Base-by-base conservation (phyloP, 345 rosid genomes). In the Brassica nigra region DNA sequence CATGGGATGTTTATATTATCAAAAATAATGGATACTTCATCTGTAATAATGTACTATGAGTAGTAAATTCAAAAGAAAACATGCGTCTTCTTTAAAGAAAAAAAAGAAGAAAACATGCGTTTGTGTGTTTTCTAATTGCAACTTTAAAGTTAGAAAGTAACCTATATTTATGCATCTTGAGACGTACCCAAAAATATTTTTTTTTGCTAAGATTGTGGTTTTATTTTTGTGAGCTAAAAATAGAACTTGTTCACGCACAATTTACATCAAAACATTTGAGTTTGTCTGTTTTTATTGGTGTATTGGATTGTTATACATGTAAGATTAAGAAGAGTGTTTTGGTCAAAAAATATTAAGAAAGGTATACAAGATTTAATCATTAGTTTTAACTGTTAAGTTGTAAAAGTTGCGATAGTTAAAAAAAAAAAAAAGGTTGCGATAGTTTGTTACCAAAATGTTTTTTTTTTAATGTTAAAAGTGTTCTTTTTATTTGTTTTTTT, bases 1-100 rank as follows among this genome's bases (percentile, higher is more conserved):
- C 23, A 59, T 29, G 59, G 67, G 29, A 55, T 58, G 66, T 27
- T 9, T 2, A 67, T 57, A 76, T 75, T 36, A 57, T 67, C 8
- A 37, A 20, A 6, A 28, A 76, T 20, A 33, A 14, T 36, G 9
- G 42, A 33, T 16, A 30, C 47, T 49, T 31, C 34, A 64, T 20
- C 1, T 18, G 12, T 57, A 55, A 55, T 55, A 16, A 47, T 49
- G 77, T 30, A 34, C 66, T 12, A 6, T n/a, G 28, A 65, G 37
- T 31, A 14, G 14, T 36, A 23, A 30, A 12, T 12, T 49, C 27
- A 33, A 6, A 30, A 20, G 23, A 33, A 47, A 34, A 34, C 37
- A 34, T 34, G 37, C 7, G 37, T 34, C 6, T 33, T 33, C 36
- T 33, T 34, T 34, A 5, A 34, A 34, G 7, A 34, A 34, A 34